Conservation (phyloP, 345 rosid genomes). For the Psidium guajava region DNA sequence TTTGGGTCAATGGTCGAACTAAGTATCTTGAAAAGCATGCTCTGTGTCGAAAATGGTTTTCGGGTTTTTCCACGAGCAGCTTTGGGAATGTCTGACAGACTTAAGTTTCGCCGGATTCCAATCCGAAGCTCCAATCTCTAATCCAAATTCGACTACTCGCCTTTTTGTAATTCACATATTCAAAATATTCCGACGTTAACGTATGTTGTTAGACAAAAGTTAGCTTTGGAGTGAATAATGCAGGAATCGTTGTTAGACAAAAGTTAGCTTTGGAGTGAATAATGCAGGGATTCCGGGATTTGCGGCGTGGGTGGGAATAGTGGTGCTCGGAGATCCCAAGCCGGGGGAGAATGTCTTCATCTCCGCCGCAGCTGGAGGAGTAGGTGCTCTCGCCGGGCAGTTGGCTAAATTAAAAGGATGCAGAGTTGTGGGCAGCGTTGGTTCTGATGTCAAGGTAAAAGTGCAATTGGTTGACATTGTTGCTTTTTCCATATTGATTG, state of each 20-base stretch:
- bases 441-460: slow-evolving; percentile 24
- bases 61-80: not conserved
- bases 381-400: slow-evolving; percentile 30
- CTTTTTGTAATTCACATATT: not conserved
- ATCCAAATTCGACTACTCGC: not conserved
- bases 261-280: not conserved
- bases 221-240: not conserved
- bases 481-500: not conserved
- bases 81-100: not conserved
- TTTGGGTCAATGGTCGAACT: not conserved
- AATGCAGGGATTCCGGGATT: slow-evolving; percentile 25
- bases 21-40: not conserved
- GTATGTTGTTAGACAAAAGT: not conserved
- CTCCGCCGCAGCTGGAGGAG: slow-evolving; percentile 41
- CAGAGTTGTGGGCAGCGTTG: slow-evolving; percentile 28
- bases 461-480: not conserved
- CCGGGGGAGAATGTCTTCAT: slow-evolving; percentile 21
- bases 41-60: not conserved
- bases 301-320: slow-evolving; percentile 33
- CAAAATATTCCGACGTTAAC: not conserved
- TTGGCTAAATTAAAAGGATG: slow-evolving; percentile 33
- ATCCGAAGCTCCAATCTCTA: not conserved
- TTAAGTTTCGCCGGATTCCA: not conserved
- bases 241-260: slow-evolving; percentile 8
- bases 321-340: slow-evolving; percentile 17